Evolutionary conservation across 768 basidiomycete genomes (phyloP).

Genomic region (Leucosporidium scottii): DNA sequence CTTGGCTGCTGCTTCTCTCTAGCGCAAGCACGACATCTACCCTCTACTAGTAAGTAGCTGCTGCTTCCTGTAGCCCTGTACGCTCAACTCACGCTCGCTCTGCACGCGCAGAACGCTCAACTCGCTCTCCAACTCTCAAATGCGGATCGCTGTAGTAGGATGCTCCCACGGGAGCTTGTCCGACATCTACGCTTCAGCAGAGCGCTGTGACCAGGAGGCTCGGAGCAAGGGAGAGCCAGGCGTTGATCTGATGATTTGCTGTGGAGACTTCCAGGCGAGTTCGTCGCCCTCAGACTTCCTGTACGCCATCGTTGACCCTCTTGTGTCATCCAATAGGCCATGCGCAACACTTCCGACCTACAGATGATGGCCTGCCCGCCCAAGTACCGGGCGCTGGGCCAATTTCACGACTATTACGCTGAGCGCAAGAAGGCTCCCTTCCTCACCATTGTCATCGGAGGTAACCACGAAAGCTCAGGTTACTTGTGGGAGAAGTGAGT

Average conservation of each 20-base stretch:
- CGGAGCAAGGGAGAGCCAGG: conserved; percentile 66
- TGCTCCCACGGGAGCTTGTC: conserved; percentile 95
- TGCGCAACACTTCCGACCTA: conserved; percentile 75
- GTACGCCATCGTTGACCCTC: neutral
- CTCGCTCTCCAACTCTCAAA: neutral
- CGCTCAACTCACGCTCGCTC: no score
- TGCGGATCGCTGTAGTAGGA: conserved; percentile 78
- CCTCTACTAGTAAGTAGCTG: no score
- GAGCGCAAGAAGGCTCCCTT: conserved; percentile 74
- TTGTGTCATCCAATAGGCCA: conserved; percentile 51
- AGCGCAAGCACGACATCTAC: no score
- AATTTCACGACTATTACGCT: conserved; percentile 80
- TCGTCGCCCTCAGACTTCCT: neutral
- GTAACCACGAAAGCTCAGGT: conserved; percentile 95
- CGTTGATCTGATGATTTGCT: conserved; percentile 80
- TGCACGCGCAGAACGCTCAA: no score
- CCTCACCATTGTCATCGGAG: conserved; percentile 88
- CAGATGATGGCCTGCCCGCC: conserved; percentile 83
- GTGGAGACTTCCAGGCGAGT: conserved; percentile 72
- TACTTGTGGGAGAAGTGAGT: conserved; percentile 92
- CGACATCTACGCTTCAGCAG: conserved; percentile 66
- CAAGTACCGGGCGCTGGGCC: conserved; percentile 77
- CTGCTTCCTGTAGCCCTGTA: no score
- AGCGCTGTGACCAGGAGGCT: conserved; percentile 55
- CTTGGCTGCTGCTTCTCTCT: no score